Conservation (phyloP, 352 stramenopile genomes). For the Globisporangium rhizosaccharum region DNA sequence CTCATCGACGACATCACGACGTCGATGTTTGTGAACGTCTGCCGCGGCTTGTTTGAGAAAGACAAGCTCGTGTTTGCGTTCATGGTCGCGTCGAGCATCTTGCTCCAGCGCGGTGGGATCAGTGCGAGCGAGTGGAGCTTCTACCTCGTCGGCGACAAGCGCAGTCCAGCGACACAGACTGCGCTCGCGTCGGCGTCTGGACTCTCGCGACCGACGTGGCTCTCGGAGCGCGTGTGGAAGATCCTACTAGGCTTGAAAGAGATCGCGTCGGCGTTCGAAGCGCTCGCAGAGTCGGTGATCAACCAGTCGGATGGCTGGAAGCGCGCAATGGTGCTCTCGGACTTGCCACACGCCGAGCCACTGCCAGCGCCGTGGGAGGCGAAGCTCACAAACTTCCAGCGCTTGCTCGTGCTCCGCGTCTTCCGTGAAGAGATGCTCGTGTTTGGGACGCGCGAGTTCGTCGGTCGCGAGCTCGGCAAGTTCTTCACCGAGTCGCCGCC, state of each 20-base stretch:
- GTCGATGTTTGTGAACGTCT: conserved; percentile 94
- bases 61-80: conserved; percentile 95
- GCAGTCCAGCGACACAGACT: conserved; percentile 44
- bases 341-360: conserved; percentile 66
- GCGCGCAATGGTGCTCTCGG: conserved; percentile 61
- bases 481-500: conserved; percentile 89
- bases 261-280: conserved; percentile 45
- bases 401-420: conserved; percentile 84
- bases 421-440: conserved; percentile 90
- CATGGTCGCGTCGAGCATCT: conserved; percentile 89
- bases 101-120: conserved; percentile 72
- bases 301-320: conserved; percentile 62
- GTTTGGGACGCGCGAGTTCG: conserved; percentile 85
- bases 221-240: conserved; percentile 81
- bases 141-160: conserved; percentile 87
- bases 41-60: conserved; percentile 92
- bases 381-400: conserved; percentile 84
- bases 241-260: conserved; percentile 61
- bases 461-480: conserved; percentile 64
- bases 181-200: conserved; percentile 26
- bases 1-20: conserved; percentile 90
- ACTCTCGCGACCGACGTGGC: conserved; percentile 44
- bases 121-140: conserved; percentile 78
- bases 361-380: conserved; percentile 71
- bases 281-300: conserved; percentile 42